Evolutionary conservation across 805 yeast species (phyloP), one percentile per base, ranked within the genome.

Genomic region (Saturnispora sekii): DNA sequence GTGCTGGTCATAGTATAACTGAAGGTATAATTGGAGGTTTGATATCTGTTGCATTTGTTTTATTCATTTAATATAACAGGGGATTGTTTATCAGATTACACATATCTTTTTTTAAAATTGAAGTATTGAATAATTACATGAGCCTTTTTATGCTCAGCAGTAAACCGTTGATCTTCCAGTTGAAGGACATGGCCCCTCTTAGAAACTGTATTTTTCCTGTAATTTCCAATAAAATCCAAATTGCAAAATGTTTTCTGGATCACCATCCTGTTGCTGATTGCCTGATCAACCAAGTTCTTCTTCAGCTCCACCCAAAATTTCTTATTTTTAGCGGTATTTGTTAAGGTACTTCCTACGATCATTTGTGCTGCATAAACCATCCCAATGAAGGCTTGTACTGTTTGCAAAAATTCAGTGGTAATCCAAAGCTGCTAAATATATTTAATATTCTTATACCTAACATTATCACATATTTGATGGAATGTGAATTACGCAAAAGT

Each of bases 111-210:
- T n/a, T n/a, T n/a, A n/a, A n/a, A n/a, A n/a, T n/a, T n/a, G n/a
- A n/a, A n/a, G n/a, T n/a, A n/a, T n/a, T n/a, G n/a, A n/a, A n/a
- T n/a, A n/a, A n/a, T n/a, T n/a, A n/a, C n/a, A n/a, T n/a, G n/a
- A n/a, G n/a, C n/a, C n/a, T n/a, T n/a, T n/a, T 18, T 18, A 18
- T 18, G 21, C 21, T 18, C 21, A 18, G 21, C 21, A 18, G 86
- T 84, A 61, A 87, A 96, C 15, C 70, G 59, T 56, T 84, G 93
- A 6, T 86, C 90, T 50, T 69, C 72, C 51, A 81, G 61, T 53
- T 90, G 97, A 35, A 86, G 66, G 8, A 79, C 69, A 35, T 87
- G 76, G 58, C 89, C 97, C 51, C 74, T 76, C 42, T 81, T 60
- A 38, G 72, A 69, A 41, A 61, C 62, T 48, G 67, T 61, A 17